Conservation (phyloP, 257 asterid species). For the Rhazya stricta region DNA sequence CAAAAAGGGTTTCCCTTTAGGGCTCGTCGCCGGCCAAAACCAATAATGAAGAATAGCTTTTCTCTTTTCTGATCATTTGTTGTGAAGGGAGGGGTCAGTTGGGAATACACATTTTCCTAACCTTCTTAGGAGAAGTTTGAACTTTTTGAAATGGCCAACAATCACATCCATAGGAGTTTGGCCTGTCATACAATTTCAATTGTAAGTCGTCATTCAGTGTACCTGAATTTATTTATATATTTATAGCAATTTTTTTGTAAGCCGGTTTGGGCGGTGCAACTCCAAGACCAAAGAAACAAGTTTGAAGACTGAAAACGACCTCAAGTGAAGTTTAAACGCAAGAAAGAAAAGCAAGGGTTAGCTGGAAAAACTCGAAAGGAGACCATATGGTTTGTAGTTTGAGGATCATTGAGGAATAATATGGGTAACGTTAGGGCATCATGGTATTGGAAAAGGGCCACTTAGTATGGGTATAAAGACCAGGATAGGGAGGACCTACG, state of each 20-base stretch:
- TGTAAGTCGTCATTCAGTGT: not conserved
- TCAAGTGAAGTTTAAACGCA: not conserved
- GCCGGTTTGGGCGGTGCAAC: conserved; percentile 6
- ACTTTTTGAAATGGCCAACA: not conserved
- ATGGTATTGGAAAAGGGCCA: not conserved
- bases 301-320: conserved; percentile 2
- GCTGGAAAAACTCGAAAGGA: not conserved
- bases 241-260: not conserved
- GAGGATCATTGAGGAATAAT: not conserved
- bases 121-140: not conserved
- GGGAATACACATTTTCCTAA: not conserved
- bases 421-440: not conserved
- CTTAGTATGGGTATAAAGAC: not conserved
- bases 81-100: not conserved
- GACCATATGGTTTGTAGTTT: not conserved
- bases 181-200: not conserved
- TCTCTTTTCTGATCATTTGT: not conserved
- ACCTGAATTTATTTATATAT: not conserved
- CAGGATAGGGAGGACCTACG: not conserved
- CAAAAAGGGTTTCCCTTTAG: too few species aligned
- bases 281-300: not conserved
- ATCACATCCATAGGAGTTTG: not conserved
- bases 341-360: not conserved
- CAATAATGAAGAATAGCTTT: not conserved
- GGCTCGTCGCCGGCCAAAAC: too few species aligned